A percentile compares a stretch with the other conserved stretches of the same genome.
Evolutionary conservation across 768 basidiomycete genomes (phyloP).

Genomic region (Boletales sp.): DNA sequence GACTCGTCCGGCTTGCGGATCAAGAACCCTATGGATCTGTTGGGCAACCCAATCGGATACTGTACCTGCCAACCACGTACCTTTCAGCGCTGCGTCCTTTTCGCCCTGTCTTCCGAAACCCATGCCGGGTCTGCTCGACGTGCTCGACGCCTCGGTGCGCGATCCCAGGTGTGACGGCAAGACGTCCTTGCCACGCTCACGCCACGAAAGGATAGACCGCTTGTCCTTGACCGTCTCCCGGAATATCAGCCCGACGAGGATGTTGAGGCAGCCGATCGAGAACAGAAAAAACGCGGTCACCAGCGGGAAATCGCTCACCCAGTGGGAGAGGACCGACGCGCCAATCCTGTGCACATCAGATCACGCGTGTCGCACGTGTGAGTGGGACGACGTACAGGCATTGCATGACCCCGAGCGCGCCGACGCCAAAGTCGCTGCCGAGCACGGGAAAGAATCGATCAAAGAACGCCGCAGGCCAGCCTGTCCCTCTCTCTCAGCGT

Average conservation of each 20-base stretch:
- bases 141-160: slow-evolving; percentile 5
- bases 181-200: slow-evolving; percentile 51
- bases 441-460: slow-evolving; percentile 88
- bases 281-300: slow-evolving; percentile 87
- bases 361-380: not conserved
- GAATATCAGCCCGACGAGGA: slow-evolving; percentile 78
- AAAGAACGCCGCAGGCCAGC: slow-evolving; percentile 78
- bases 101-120: slow-evolving; percentile 84
- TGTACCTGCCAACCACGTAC: slow-evolving; percentile 25
- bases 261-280: slow-evolving; percentile 78
- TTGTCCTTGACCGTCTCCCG: slow-evolving; percentile 60
- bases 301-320: slow-evolving; percentile 80
- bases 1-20: slow-evolving; percentile 58
- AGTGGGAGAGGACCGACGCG: slow-evolving; percentile 69
- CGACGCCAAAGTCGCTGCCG: slow-evolving; percentile 82
- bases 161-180: slow-evolving; percentile 42
- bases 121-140: slow-evolving; percentile 42
- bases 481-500: slow-evolving; percentile 15
- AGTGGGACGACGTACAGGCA: slow-evolving; percentile 57
- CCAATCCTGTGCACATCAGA: slow-evolving; percentile 43
- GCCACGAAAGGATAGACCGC: slow-evolving; percentile 68
- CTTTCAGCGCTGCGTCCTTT: slow-evolving; percentile 68
- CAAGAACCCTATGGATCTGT: slow-evolving; percentile 42
- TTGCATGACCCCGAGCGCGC: slow-evolving; percentile 85
- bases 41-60: not conserved